phyloP scores from a whole-genome alignment of 2,329 filamentous ascomycete species.

The Cladophialophora bantiana region DNA sequence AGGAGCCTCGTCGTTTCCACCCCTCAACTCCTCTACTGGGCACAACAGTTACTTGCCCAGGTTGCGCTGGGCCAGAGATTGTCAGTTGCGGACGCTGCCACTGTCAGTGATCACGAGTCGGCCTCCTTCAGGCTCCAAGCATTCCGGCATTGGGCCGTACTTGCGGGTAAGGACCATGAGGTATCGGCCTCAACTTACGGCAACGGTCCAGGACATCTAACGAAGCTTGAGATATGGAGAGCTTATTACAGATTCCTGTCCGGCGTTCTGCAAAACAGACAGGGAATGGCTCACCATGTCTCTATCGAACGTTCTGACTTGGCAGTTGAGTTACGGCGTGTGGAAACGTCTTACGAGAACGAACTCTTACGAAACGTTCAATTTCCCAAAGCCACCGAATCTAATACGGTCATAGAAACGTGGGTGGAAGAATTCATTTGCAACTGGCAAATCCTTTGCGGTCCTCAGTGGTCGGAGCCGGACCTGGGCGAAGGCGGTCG shows the following conservation, averaged over 20 bases:
- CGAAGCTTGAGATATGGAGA: conserved; percentile 76
- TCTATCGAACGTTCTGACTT: conserved; percentile 64
- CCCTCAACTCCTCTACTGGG: conserved; percentile 77
- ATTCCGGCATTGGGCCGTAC: conserved; percentile 55
- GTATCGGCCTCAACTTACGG: conserved; percentile 33
- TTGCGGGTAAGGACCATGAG: conserved; percentile 31
- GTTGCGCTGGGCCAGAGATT: conserved; percentile 69
- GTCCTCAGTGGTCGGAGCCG: conserved; percentile 77
- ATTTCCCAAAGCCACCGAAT: conserved; percentile 84
- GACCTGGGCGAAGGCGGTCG: conserved; percentile 85
- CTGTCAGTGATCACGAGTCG: conserved; percentile 14
- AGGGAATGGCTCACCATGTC: conserved; percentile 26
- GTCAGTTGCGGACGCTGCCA: conserved; percentile 24
- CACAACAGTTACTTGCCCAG: conserved; percentile 77
- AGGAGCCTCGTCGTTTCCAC: conserved; percentile 54
- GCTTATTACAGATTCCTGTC: conserved; percentile 85
- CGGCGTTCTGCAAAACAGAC: conserved; percentile 68
- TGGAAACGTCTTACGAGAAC: conserved; percentile 80
- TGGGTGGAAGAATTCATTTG: conserved; percentile 80
- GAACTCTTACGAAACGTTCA: conserved; percentile 77
- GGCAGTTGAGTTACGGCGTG: conserved; percentile 76
- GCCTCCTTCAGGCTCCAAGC: conserved; percentile 52
- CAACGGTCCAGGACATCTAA: conserved; percentile 39
- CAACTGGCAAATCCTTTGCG: conserved; percentile 86
- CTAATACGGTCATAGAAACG: conserved; percentile 77